phyloP scores from a whole-genome alignment of 78 protist genomes.

The Tieghemostelium lacteum region DNA sequence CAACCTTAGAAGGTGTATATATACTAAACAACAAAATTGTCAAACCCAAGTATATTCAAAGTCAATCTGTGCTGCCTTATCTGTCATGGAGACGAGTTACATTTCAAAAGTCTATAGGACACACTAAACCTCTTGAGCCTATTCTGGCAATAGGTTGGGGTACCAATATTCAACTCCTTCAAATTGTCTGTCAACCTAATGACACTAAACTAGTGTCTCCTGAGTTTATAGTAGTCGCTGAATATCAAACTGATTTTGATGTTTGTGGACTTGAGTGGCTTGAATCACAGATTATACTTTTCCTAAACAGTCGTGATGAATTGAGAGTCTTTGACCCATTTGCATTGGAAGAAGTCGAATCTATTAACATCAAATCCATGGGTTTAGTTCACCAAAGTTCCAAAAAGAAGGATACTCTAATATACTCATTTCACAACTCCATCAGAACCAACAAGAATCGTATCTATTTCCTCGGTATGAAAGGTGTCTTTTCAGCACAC shows the following conservation, averaged over 20 bases:
- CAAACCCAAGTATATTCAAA: background rate
- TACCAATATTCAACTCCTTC: slow-evolving; percentile 36
- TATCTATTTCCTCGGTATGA: slow-evolving; percentile 48
- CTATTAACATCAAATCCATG: slow-evolving; percentile 61
- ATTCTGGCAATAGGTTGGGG: slow-evolving; percentile 80
- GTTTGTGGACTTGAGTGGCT: slow-evolving; percentile 77
- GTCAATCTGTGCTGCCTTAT: slow-evolving; percentile 26
- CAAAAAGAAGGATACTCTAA: slow-evolving; percentile 21
- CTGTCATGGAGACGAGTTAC: slow-evolving; percentile 63
- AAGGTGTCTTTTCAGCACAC: slow-evolving; percentile 51
- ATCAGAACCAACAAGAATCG: slow-evolving; percentile 21
- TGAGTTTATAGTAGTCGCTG: slow-evolving; percentile 66
- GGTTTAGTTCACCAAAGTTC: slow-evolving; percentile 45
- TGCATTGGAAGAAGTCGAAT: slow-evolving; percentile 73
- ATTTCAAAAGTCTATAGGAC: slow-evolving; percentile 12
- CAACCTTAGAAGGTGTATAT: slow-evolving; percentile 40
- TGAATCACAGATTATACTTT: slow-evolving; percentile 44
- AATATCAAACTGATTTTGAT: slow-evolving; percentile 45
- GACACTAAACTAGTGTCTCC: slow-evolving; percentile 40
- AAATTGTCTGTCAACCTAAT: slow-evolving; percentile 43
- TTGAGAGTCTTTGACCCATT: slow-evolving; percentile 65
- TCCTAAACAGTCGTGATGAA: slow-evolving; percentile 37
- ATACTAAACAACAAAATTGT: slow-evolving; percentile 61
- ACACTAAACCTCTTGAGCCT: slow-evolving; percentile 70
- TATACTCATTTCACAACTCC: slow-evolving; percentile 55